Percentiles rank a stretch among this genome's conserved stretches.
Conservation (phyloP, 2,329 filamentous ascomycete genomes). For the Chrysosporium keratinophilum region DNA sequence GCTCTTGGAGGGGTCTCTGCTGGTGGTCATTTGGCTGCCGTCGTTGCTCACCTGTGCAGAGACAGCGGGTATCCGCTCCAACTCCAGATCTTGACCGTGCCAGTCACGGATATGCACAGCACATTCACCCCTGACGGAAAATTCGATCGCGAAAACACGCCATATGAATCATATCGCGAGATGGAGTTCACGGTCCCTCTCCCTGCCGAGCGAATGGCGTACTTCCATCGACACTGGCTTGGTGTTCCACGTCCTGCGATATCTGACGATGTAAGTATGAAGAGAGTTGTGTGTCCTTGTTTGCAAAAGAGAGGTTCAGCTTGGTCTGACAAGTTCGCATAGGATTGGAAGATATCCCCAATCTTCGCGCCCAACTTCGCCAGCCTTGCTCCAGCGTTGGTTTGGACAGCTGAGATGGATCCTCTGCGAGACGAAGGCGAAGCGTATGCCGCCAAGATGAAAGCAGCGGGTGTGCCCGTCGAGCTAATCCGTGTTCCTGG, state of each 20-base stretch:
- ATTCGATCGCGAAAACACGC: conserved; percentile 28
- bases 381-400: conserved; percentile 31
- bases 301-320: conserved; percentile 10
- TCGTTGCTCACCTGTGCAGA: conserved; percentile 31
- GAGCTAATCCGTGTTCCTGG: conserved; percentile 25
- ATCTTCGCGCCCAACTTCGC: conserved; percentile 30
- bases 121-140: conserved; percentile 28
- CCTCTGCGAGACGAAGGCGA: conserved; percentile 35
- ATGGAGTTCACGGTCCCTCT: conserved; percentile 31
- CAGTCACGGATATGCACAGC: conserved; percentile 29
- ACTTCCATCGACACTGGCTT: conserved; percentile 32
- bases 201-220: conserved; percentile 30
- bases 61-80: conserved; percentile 28
- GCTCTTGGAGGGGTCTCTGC: conserved; percentile 34
- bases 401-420: conserved; percentile 35
- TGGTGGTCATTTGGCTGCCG: conserved; percentile 33
- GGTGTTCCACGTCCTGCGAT: conserved; percentile 29
- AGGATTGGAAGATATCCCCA: conserved; percentile 37
- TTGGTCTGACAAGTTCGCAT: background rate
- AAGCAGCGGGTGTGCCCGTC: conserved; percentile 27
- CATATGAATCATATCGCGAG: conserved; percentile 33
- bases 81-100: conserved; percentile 31
- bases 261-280: conserved; percentile 28
- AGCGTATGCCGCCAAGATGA: conserved; percentile 31
- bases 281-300: background rate